Evolutionary conservation across 306 rosid genomes (phyloP), one percentile per base, ranked within the genome.

Genomic region (Purshia tridentata): DNA sequence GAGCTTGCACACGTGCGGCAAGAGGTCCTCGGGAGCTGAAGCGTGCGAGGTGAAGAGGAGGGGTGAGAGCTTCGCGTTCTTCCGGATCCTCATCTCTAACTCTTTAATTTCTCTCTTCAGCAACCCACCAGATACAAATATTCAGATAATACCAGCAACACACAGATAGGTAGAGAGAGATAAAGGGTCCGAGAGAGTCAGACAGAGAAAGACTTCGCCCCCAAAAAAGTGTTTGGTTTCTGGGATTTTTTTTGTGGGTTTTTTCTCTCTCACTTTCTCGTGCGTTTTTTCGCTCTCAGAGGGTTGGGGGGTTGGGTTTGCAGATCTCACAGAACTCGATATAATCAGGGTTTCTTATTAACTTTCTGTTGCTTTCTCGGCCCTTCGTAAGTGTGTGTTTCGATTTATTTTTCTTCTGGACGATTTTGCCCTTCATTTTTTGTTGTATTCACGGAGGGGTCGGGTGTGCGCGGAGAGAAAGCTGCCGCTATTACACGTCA

Each of bases 311-410:
- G 44, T 39, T 41, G 69, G 62, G 74, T 56, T 81, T 12, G 84
- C 93, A 89, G 90, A 92, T 91, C 93, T 89, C 83, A 84, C 89
- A 82, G 69, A 77, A 74, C 88, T 87, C 91, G 81, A 87, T 83
- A 84, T 37, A 15, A 82, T 84, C 89, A 79, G 89, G 85, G 88
- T 72, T 70, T 75, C 54, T 64, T 73, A 68, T 73, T 73, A 50
- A 65, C 73, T 71, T 65, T 81, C 78, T 39, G 78, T 79, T 81
- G 80, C 82, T 79, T 79, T 75, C 83, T 82, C 72, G 83, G 65
- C 79, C 82, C 88, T 82, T 84, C 84, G 78, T 90, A 74, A 83
- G 72, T 84, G 72, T 82, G 42, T 19, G 0, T 48, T 37, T 48
- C 42, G 75, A 72, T 77, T 71, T 70, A 15, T 19, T 12, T 8